These are phyloP conservation scores for Oryza australiensis DNA, from an alignment of 176 grass and related monocot species.

Conservation along the genomic window DNA sequence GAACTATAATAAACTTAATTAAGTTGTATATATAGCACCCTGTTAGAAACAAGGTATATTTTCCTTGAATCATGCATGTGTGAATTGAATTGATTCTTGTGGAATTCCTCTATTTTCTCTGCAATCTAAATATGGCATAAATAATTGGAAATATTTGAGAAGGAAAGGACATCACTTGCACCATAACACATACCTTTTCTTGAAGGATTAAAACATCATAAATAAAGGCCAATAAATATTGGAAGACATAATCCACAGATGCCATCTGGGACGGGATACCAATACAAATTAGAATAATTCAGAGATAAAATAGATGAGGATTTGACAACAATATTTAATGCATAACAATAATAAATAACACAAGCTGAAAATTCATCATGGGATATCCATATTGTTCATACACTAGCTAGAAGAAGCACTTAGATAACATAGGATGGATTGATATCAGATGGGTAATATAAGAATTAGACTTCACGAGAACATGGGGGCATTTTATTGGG, in stretches of 20 bases:
- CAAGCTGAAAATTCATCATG: not conserved
- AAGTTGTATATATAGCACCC: not conserved
- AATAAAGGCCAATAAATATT: not conserved
- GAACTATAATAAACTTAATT: not conserved
- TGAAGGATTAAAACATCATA: not conserved
- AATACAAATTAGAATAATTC: not conserved
- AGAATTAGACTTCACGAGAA: not conserved
- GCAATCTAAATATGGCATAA: not conserved
- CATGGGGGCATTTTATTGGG: not conserved
- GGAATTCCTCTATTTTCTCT: not conserved
- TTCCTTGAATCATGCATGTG: not conserved
- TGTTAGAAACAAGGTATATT: not conserved
- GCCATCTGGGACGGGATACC: not conserved
- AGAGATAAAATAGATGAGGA: not conserved
- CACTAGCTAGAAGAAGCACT: not conserved
- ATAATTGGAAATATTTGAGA: not conserved
- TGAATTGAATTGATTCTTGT: not conserved
- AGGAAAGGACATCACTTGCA: not conserved
- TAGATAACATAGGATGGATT: not conserved
- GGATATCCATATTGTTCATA: not conserved
- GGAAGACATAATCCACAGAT: not conserved
- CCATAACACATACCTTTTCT: not conserved
- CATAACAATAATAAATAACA: not conserved
- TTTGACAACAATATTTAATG: not conserved
- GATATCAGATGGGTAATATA: not conserved